A percentile compares a stretch with the other conserved stretches of the same genome.
Evolutionary conservation across 306 rosid species (phyloP).

Genomic region (Chamaecrista fasciculata): DNA sequence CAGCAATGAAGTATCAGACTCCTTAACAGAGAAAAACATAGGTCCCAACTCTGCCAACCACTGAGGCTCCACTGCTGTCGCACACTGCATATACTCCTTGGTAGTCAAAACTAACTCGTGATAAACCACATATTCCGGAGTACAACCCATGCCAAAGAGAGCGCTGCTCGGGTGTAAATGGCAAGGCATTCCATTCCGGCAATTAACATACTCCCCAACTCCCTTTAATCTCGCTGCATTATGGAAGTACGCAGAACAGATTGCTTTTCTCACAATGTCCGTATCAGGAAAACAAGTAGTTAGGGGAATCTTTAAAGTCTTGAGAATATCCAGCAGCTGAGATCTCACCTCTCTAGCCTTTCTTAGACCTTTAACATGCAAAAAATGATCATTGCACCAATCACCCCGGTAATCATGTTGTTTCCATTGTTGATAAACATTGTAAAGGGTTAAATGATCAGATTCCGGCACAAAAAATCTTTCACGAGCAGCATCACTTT

Average conservation of each 20-base stretch:
- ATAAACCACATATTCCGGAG: slow-evolving; percentile 87
- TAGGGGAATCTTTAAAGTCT: slow-evolving; percentile 76
- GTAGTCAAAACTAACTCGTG: slow-evolving; percentile 81
- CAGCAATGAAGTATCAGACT: slow-evolving; percentile 84
- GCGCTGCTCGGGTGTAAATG: slow-evolving; percentile 99
- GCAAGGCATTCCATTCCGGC: slow-evolving; percentile 88
- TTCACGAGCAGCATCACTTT: slow-evolving; percentile 98
- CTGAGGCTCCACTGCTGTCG: slow-evolving; percentile 94
- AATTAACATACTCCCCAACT: slow-evolving; percentile 90
- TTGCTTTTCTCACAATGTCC: slow-evolving; percentile 83
- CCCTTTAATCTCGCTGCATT: slow-evolving; percentile 91
- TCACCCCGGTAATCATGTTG: slow-evolving; percentile 95
- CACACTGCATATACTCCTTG: slow-evolving; percentile 97
- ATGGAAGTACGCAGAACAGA: slow-evolving; percentile 94
- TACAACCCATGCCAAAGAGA: slow-evolving; percentile 95
- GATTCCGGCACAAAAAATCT: slow-evolving; percentile 89
- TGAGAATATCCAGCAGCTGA: slow-evolving; percentile 85
- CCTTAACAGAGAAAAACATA: slow-evolving; percentile 96
- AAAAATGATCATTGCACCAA: slow-evolving; percentile 93
- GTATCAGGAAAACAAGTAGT: slow-evolving; percentile 81
- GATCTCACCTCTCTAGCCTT: slow-evolving; percentile 98
- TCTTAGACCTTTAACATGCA: slow-evolving; percentile 88
- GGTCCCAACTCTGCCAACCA: slow-evolving; percentile 98
- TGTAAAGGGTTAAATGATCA: slow-evolving; percentile 84
- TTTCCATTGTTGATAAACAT: slow-evolving; percentile 97